Conservation (phyloP, 306 rosid species). For the Medicago ruthenica region DNA sequence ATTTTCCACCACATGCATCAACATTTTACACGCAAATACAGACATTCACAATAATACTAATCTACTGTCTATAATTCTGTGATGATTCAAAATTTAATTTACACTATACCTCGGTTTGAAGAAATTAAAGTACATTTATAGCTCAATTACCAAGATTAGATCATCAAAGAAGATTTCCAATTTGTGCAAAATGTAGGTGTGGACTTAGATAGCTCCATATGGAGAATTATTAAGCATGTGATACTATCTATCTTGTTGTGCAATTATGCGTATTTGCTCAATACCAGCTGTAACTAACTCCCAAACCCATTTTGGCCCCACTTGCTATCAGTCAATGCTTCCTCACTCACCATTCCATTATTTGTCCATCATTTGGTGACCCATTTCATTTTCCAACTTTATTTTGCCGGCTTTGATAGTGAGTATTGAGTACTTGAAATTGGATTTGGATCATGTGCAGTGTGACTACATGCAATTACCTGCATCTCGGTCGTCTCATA, state of each 20-base stretch:
- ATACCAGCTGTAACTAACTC: slow-evolving; percentile 66
- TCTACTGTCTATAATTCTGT: slow-evolving; percentile 35
- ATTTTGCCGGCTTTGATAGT: slow-evolving; percentile 45
- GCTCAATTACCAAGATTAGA: slow-evolving; percentile 68
- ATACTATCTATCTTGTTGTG: slow-evolving; percentile 59
- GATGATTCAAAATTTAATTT: slow-evolving; percentile 43
- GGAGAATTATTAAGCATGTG: slow-evolving; percentile 64
- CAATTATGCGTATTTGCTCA: slow-evolving; percentile 66
- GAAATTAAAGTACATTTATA: slow-evolving; percentile 36
- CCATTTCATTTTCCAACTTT: slow-evolving; percentile 50
- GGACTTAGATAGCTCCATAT: slow-evolving; percentile 47
- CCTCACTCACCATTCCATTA: slow-evolving; percentile 50
- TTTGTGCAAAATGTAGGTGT: slow-evolving; percentile 30
- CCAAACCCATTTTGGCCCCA: slow-evolving; percentile 56
- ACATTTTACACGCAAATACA: slow-evolving; percentile 44
- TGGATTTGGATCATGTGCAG: too few species aligned
- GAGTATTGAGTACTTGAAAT: slow-evolving; percentile 3
- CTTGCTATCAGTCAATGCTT: slow-evolving; percentile 34
- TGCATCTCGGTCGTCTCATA: too few species aligned
- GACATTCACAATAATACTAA: slow-evolving; percentile 48
- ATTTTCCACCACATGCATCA: slow-evolving; percentile 42
- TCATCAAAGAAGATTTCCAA: slow-evolving; percentile 58
- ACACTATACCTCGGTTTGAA: slow-evolving; percentile 47
- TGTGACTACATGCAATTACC: too few species aligned
- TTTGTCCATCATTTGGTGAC: slow-evolving; percentile 45